phyloP scores from a whole-genome alignment of 257 asterid species.

The Scutellaria baicalensis region DNA sequence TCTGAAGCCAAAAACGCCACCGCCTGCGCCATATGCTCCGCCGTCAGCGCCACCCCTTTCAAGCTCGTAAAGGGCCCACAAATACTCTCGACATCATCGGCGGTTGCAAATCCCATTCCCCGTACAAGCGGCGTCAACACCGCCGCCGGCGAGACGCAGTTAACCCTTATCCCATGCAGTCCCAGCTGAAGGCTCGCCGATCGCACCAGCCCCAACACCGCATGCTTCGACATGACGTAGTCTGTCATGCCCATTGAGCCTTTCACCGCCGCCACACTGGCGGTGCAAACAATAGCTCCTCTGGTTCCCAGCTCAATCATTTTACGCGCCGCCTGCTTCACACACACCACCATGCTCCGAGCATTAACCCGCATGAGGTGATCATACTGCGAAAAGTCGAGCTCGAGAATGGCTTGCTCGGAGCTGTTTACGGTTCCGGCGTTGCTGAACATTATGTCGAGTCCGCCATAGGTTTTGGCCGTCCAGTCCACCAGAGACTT shows the following conservation, averaged over 20 bases:
- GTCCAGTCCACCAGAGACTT: conserved; percentile 28
- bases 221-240: conserved; percentile 28
- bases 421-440: conserved; percentile 19
- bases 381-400: conserved; percentile 23
- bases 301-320: conserved; percentile 13
- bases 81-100: background rate
- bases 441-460: conserved; percentile 44
- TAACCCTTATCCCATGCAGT: background rate
- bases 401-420: conserved; percentile 25
- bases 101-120: too few relatives aligned
- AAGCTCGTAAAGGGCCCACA: conserved; percentile 7
- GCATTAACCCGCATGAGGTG: conserved; percentile 18
- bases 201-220: conserved; percentile 28
- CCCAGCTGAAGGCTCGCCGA: conserved; percentile 24
- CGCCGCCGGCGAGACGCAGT: background rate
- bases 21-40: conserved; percentile 24
- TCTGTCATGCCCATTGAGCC: conserved; percentile 9
- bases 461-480: conserved; percentile 22
- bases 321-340: conserved; percentile 28
- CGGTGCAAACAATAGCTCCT: conserved; percentile 34
- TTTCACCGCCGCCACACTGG: conserved; percentile 15
- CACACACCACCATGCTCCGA: conserved; percentile 23
- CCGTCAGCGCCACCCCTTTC: conserved; percentile 20
- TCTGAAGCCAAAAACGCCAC: conserved; percentile 27
- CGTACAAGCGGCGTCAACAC: conserved; percentile 25